Evolutionary conservation across 345 rosid genomes (phyloP).

Genomic region (Clausena lansium): DNA sequence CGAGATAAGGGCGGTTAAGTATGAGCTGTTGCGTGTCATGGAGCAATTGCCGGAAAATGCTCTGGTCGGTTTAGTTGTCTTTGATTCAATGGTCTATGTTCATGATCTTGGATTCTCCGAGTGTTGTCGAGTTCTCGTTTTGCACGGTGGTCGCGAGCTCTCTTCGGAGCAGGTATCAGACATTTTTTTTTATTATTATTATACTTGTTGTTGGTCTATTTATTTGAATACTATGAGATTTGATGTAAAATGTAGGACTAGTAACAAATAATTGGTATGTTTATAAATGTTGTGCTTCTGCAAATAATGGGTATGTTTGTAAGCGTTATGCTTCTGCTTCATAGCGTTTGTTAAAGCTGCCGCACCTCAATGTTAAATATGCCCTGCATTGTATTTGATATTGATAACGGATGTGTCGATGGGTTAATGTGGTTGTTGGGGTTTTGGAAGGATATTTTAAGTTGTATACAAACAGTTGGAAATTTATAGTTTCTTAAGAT

Average conservation of each 20-base stretch:
- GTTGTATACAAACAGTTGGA: not conserved
- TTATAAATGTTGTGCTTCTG: not conserved
- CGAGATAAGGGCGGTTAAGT: conserved; percentile 69
- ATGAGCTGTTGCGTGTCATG: conserved; percentile 65
- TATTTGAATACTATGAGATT: not conserved
- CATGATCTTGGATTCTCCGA: conserved; percentile 77
- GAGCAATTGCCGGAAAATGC: conserved; percentile 84
- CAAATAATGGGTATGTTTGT: not conserved
- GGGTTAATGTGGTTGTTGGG: not conserved
- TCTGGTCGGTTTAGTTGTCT: conserved; percentile 63
- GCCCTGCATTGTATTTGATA: not conserved
- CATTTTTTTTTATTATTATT: not conserved
- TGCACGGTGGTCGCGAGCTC: conserved; percentile 79
- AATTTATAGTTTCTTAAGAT: not conserved
- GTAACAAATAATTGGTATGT: not conserved
- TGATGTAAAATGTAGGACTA: too few relatives aligned
- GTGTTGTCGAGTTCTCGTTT: conserved; percentile 65
- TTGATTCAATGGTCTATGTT: conserved; percentile 85
- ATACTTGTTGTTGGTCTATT: not conserved
- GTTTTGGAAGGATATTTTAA: not conserved
- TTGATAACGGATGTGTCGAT: not conserved
- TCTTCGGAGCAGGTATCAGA: conserved; percentile 63
- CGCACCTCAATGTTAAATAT: not conserved
- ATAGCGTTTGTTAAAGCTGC: not conserved
- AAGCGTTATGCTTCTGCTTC: not conserved